Base-by-base conservation (phyloP, 768 basidiomycete genomes). In the Amanita brunnescens region DNA sequence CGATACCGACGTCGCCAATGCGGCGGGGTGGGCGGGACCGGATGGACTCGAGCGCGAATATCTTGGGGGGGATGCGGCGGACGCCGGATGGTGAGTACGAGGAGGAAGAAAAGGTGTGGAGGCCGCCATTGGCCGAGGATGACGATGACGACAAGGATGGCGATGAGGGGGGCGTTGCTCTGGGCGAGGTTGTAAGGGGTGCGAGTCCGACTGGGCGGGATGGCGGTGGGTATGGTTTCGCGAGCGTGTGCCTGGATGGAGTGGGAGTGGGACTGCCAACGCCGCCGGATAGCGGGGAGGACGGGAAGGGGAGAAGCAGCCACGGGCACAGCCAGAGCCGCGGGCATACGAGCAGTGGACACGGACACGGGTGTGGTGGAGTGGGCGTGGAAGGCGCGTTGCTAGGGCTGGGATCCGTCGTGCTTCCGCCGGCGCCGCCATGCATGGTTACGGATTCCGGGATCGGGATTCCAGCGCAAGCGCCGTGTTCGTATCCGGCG, bases 81-180 rank as follows among this genome's bases (percentile, higher is more conserved):
- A 48, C 14, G 2, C 8, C 33, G 2, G 62, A 64, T 29, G 55
- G 57, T 26, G 57, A 63, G 43, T 54, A 62, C 13, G 52, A 56
- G 23, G 52, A 54, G 6, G 59, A 57, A 16, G 51, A 54, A 8
- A 48, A 53, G 47, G 54, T 54, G 9, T 69, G 67, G 68, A 58
- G 64, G 34, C 61, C 63, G 12, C 68, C 70, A 14, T 54, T 70
- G 30, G 67, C 64, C 35, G 66, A 61, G 9, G 64, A 68, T 18
- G 63, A 58, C 37, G 60, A 43, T 16, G 26, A 39, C 5, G 45
- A 21, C 16, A 9, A 59, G 12, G 65, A 68, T 18, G 62, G 58
- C 35, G 61, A 20, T n/a, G 29, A 45, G 26, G 43, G 13, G 16
- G 30, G 18, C 21, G 18, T 29, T 13, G 13, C 12, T n/a, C 5